Base-by-base conservation (phyloP, 345 rosid species). In the Raphanus raphanistrum region DNA sequence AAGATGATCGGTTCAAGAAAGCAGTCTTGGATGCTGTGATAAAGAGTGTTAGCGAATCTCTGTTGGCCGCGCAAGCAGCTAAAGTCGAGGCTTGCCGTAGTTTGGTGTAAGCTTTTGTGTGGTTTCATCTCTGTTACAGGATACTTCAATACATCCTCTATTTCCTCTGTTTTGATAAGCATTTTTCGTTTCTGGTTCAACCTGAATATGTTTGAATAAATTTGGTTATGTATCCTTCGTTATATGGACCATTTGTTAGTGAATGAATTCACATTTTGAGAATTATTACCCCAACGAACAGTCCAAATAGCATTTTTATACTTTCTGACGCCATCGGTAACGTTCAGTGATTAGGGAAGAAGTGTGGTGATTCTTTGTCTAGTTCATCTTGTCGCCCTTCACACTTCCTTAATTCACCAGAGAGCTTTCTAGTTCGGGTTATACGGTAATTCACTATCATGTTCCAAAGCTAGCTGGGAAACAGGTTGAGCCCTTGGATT, bases 41-140 rank as follows among this genome's bases (percentile, higher is more conserved):
- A 71, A 85, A 76, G 78, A 63, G 61, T 38, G 29, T 89, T 6
- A 77, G 63, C 28, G 84, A 84, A 10, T 79, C 73, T 63, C 15
- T 92, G 71, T 69, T 87, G 84, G 85, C 76, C 35, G 64, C 89
- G 0, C 93, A 89, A 78, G 92, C 83, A 8, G 75, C 86, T 0
- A 85, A 84, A 13, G 79, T 90, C 3, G 90, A 89, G 73, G 88
- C 84, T 68, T 94, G 98, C 80, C 70, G 32, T 81, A 74, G 82
- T 71, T 66, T 92, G 71, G n/a, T 73, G 31, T 78, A 58, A 63
- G 27, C 2, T 50, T 59, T 29, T 35, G 72, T 28, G 59, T 28
- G 66, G 68, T 68, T 69, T 62, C 16, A 45, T 45, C 54, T 45
- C 16, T 45, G 54, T 12, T 45, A 45, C 54, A 45, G 16, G 54